A percentile compares a stretch with the other conserved stretches of the same genome.
Conservation (phyloP, 305 asterid genomes). For the Fraxinus floribunda region DNA sequence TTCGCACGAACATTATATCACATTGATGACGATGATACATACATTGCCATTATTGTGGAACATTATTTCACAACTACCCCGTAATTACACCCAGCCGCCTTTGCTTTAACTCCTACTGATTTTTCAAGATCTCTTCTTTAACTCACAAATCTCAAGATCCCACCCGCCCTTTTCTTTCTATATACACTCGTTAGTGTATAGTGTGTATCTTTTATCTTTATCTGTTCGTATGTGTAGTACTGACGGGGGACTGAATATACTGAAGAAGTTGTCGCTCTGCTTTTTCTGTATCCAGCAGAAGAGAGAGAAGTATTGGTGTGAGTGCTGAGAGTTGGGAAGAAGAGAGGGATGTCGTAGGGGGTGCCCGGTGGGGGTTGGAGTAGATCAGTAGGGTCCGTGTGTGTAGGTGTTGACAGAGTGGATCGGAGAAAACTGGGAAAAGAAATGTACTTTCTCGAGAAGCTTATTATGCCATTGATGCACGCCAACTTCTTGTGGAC, state of each 20-base stretch:
- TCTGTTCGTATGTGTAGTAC: conserved; percentile 21
- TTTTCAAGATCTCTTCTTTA: conserved; percentile 33
- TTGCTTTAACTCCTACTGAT: conserved; percentile 51
- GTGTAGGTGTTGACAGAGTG: conserved; percentile 40
- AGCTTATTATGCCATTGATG: conserved; percentile 48
- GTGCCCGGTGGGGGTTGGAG: conserved; percentile 4
- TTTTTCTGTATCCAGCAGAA: conserved; percentile 45
- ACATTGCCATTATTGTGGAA: conserved; percentile 34
- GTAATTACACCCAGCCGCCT: conserved; percentile 54
- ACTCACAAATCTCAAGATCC: conserved; percentile 49
- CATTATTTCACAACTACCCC: conserved; percentile 40
- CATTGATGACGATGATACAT: conserved; percentile 16
- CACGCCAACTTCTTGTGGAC: conserved; percentile 54
- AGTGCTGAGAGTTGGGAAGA: conserved; percentile 24
- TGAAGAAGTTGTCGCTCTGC: conserved; percentile 54
- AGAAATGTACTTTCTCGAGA: conserved; percentile 21
- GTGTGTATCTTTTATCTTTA: conserved; percentile 13
- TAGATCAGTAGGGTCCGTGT: conserved; percentile 1
- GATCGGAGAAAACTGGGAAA: conserved; percentile 32
- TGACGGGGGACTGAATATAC: conserved; percentile 34
- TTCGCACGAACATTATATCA: conserved; percentile 5
- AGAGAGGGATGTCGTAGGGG: conserved; percentile 13
- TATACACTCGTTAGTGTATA: conserved; percentile 12
- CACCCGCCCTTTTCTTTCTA: conserved; percentile 6
- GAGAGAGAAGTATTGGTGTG: conserved; percentile 35